Percentiles rank a stretch among this genome's conserved stretches.
phyloP scores from a whole-genome alignment of 1,139 yeast species.

The Geotrichum carabidarum region DNA sequence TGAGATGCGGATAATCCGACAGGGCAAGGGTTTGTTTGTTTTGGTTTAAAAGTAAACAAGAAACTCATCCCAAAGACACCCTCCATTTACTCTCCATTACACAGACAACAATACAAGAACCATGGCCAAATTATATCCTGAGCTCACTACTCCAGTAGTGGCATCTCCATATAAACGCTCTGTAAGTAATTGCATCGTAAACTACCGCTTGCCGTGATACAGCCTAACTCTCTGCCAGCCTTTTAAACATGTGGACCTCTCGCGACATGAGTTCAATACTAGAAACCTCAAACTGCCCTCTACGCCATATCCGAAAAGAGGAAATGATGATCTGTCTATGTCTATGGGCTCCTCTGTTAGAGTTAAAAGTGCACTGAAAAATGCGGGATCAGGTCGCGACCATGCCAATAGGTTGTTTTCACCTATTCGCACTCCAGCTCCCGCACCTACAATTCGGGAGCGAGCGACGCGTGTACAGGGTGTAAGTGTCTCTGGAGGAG shows the following conservation, averaged over 20 bases:
- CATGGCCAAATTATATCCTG: slow-evolving; percentile 10
- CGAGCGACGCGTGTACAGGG: not conserved
- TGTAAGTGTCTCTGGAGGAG: not conserved
- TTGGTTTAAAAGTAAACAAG: not conserved
- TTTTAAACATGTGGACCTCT: slow-evolving; percentile 13
- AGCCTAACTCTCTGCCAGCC: slow-evolving; percentile 5
- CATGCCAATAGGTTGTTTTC: not conserved
- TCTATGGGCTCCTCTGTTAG: not conserved
- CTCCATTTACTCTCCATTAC: not conserved
- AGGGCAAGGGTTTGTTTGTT: not conserved
- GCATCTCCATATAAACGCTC: slow-evolving; percentile 14
- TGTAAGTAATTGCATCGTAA: not conserved
- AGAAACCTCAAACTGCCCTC: slow-evolving; percentile 13
- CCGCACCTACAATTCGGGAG: slow-evolving; percentile 8
- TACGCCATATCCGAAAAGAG: slow-evolving; percentile 5
- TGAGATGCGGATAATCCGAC: not conserved
- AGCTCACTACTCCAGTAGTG: slow-evolving; percentile 2
- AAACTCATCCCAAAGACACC: not conserved
- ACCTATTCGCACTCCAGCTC: slow-evolving; percentile 6
- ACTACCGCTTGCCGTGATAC: not conserved
- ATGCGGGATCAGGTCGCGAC: not conserved
- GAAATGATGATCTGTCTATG: not conserved
- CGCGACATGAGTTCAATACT: slow-evolving; percentile 9
- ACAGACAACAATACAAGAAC: not conserved
- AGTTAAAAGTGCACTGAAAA: slow-evolving; percentile 2